phyloP scores from a whole-genome alignment of 768 basidiomycete genomes.

The Termitomyces heimii region DNA sequence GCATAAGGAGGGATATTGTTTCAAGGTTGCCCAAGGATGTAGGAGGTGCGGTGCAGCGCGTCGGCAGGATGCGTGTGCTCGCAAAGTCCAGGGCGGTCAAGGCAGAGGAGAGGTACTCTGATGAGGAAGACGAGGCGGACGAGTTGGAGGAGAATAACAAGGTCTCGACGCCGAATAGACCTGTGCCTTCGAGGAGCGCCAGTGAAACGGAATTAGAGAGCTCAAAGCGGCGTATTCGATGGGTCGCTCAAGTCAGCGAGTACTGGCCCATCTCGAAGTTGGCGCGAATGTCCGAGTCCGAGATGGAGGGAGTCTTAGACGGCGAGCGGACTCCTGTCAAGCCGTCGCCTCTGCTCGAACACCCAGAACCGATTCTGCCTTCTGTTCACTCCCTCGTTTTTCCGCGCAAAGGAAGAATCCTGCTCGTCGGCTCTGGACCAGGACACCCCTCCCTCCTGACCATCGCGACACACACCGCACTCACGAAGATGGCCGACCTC shows the following conservation, averaged over 20 bases:
- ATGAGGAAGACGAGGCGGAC: constrained; percentile 25
- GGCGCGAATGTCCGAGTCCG: constrained; percentile 56
- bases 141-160: constrained; percentile 50
- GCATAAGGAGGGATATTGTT: constrained; percentile 81
- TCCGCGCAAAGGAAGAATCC: constrained; percentile 58
- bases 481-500: constrained; percentile 77
- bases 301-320: constrained; percentile 62
- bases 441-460: constrained; percentile 94
- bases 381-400: constrained; percentile 29
- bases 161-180: constrained; percentile 60
- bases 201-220: constrained; percentile 38
- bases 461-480: constrained; percentile 72
- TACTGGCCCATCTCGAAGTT: constrained; percentile 87
- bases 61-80: constrained; percentile 62
- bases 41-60: constrained; percentile 67
- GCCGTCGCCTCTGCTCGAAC: constrained; percentile 11
- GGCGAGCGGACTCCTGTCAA: constrained; percentile 21
- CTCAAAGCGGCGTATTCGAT: constrained; percentile 70
- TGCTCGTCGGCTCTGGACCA: constrained; percentile 92
- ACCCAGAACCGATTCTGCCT: constrained; percentile 7
- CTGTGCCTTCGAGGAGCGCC: constrained; percentile 46
- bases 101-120: constrained; percentile 1
- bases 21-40: constrained; percentile 64
- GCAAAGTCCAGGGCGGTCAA: constrained; percentile 23
- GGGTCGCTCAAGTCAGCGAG: constrained; percentile 95